Evolutionary conservation across 1,139 yeast species (phyloP).

Genomic region (Zygotorulaspora mrakii): DNA sequence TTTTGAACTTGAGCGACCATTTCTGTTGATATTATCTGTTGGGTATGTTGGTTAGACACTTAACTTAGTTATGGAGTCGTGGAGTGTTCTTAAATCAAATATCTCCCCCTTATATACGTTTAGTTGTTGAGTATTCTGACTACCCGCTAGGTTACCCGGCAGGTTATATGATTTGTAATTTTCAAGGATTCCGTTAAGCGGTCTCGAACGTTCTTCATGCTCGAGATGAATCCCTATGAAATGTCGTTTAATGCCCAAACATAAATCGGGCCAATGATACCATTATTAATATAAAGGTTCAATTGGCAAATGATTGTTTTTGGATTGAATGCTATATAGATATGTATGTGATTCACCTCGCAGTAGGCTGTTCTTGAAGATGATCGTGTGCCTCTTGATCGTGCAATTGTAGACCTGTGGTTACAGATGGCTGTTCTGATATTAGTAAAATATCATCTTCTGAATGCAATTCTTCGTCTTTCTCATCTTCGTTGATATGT

Average conservation of each 20-base stretch:
- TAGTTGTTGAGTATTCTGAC: conserved; percentile 1
- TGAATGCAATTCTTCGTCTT: conserved; percentile 6
- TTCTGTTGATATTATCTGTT: conserved; percentile 26
- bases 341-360: too few species aligned
- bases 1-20: conserved; percentile 90
- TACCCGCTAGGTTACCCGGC: conserved; percentile 10
- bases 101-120: conserved; percentile 17
- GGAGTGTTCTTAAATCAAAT: not conserved
- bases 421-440: conserved; percentile 9
- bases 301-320: too few species aligned
- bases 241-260: not conserved
- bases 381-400: not conserved
- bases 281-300: not conserved
- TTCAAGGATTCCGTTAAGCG: not conserved
- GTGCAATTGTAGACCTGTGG: conserved; percentile 11
- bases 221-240: not conserved
- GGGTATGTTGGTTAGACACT: too few species aligned
- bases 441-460: conserved; percentile 5
- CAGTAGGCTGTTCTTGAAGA: not conserved
- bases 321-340: too few species aligned
- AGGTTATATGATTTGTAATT: conserved; percentile 11
- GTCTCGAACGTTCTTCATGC: not conserved
- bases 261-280: not conserved
- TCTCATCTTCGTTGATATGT: conserved; percentile 6
- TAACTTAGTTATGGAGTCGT: too few species aligned